phyloP scores from a whole-genome alignment of 768 basidiomycete species.

The Pulveroboletus sp. region DNA sequence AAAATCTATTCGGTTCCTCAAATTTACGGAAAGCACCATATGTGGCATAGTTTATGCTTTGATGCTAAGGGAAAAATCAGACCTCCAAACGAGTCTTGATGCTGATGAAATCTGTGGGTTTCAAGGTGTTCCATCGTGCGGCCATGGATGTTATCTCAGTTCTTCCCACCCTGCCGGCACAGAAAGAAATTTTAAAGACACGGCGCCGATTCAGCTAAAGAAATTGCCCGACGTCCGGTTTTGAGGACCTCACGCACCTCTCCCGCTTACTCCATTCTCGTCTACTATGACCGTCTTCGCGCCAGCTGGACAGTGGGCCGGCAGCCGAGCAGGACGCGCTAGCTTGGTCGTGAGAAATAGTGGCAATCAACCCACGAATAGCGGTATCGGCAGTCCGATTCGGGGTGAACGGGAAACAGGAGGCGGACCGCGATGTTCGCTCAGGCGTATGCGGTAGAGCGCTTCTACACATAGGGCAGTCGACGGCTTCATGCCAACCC shows the following conservation, averaged over 20 bases:
- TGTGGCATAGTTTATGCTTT: conserved; percentile 20
- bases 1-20: conserved; percentile 2
- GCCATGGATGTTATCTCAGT: conserved; percentile 50
- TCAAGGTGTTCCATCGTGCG: conserved; percentile 46
- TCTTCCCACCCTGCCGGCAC: conserved; percentile 46
- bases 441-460: conserved; percentile 50
- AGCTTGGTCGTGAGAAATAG: conserved; percentile 41
- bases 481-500: conserved; percentile 62
- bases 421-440: conserved; percentile 43
- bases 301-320: conserved; percentile 46
- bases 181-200: not conserved
- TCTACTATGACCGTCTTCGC: conserved; percentile 45
- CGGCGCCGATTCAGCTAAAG: conserved; percentile 8
- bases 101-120: conserved; percentile 47
- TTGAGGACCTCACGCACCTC: conserved; percentile 34
- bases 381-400: conserved; percentile 54
- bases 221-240: conserved; percentile 19
- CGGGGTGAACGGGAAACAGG: conserved; percentile 60
- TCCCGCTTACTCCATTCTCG: conserved; percentile 59
- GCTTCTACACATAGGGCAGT: conserved; percentile 65
- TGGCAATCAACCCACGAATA: conserved; percentile 49
- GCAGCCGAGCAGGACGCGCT: conserved; percentile 29
- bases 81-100: conserved; percentile 55
- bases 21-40: conserved; percentile 14
- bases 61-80: conserved; percentile 26